A percentile compares a stretch with the other conserved stretches of the same genome.
phyloP scores from a whole-genome alignment of 169 alveolate genomes.

The Toxoplasma gondii region DNA sequence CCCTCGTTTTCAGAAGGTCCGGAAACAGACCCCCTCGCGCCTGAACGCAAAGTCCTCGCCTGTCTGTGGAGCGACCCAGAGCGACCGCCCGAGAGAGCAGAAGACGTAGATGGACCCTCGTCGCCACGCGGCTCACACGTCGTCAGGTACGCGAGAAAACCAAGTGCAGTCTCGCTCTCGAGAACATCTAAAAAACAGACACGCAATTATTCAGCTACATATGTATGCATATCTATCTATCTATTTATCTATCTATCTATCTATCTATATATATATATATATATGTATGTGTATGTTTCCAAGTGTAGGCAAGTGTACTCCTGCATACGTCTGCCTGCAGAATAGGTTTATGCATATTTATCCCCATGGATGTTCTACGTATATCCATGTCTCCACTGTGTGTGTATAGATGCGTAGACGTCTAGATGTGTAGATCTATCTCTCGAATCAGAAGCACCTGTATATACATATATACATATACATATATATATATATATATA shows the following conservation, averaged over 20 bases:
- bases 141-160: background rate
- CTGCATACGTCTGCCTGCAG: background rate
- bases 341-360: no score
- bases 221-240: background rate
- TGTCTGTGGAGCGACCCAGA: constrained; percentile 51
- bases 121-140: constrained; percentile 27
- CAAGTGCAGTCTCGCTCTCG: background rate
- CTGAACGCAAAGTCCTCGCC: constrained; percentile 8
- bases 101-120: background rate
- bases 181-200: background rate
- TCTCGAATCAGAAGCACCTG: no score
- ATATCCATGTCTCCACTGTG: no score
- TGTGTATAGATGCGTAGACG: no score
- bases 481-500: no score
- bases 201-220: background rate
- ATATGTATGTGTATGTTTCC: background rate
- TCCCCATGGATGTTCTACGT: no score
- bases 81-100: background rate
- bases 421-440: no score
- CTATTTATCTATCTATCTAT: background rate
- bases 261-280: background rate
- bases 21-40: no score
- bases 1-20: no score
- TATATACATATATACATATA: no score
- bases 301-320: background rate